Evolutionary conservation across 768 basidiomycete species (phyloP).

Genomic region (Royoungia palumana): DNA sequence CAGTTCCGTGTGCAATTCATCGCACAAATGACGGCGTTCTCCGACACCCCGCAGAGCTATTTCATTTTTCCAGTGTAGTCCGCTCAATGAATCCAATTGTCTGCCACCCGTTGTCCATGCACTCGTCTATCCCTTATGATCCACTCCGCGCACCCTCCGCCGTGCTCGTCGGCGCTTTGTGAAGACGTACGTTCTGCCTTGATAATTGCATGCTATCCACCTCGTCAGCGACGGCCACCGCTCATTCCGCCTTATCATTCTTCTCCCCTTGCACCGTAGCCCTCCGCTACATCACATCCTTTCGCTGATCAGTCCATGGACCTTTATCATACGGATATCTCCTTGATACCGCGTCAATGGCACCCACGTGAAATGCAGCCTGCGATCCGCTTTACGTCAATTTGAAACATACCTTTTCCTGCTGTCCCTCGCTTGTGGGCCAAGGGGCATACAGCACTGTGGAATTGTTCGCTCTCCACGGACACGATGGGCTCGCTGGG

Average conservation of each 20-base stretch:
- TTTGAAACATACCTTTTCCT: conserved; percentile 26
- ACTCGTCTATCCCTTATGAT: conserved; percentile 12
- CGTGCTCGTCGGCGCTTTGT: conserved; percentile 21
- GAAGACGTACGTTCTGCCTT: conserved; percentile 1
- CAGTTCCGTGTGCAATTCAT: conserved; percentile 23
- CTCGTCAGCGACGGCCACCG: not conserved
- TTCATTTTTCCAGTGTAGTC: conserved; percentile 25
- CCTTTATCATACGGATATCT: conserved; percentile 29
- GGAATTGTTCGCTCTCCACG: conserved; percentile 25
- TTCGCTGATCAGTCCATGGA: conserved; percentile 14
- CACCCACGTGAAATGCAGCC: conserved; percentile 17
- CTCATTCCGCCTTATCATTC: not conserved
- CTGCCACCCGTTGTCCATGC: conserved; percentile 31
- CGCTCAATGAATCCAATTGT: conserved; percentile 26
- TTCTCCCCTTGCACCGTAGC: not conserved
- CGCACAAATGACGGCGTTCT: conserved; percentile 22
- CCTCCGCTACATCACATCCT: not conserved
- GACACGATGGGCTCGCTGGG: conserved; percentile 23
- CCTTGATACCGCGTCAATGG: conserved; percentile 18
- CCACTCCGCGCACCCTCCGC: conserved; percentile 6
- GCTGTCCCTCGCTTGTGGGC: conserved; percentile 31
- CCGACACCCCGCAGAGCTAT: conserved; percentile 21
- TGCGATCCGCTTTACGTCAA: conserved; percentile 30
- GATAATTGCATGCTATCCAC: conserved; percentile 3
- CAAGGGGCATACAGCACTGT: conserved; percentile 20